A percentile compares a stretch with the other conserved stretches of the same genome.
Conservation (phyloP, 192 early-diverging fungal species). For the Backusella westeae region DNA sequence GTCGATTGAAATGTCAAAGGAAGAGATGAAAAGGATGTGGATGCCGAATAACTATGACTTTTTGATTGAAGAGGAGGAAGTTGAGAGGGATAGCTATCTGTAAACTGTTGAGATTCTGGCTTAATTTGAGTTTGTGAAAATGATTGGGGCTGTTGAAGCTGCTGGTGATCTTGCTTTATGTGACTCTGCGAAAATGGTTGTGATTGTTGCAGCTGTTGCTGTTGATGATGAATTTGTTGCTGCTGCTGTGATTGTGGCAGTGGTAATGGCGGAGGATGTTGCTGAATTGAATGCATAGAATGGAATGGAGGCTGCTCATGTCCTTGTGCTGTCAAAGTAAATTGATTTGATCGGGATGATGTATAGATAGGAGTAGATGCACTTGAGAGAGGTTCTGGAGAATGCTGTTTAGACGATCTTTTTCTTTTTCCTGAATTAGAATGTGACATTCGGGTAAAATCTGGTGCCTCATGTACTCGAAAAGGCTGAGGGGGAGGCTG, state of each 20-base stretch:
- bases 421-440: constrained; percentile 26
- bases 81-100: constrained; percentile 18
- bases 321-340: neutral
- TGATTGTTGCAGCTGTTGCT: neutral
- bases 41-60: neutral
- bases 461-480: neutral
- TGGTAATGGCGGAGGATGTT: neutral
- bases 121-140: neutral
- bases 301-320: neutral
- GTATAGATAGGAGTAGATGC: constrained; percentile 17
- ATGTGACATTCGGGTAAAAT: constrained; percentile 10
- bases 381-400: constrained; percentile 12
- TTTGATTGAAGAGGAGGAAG: constrained; percentile 26
- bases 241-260: neutral
- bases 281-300: neutral
- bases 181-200: neutral
- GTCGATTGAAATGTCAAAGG: constrained; percentile 1
- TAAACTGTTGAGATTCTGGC: neutral
- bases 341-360: constrained; percentile 1
- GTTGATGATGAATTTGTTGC: neutral
- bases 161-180: neutral
- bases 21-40: constrained; percentile 1
- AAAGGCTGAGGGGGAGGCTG: neutral
- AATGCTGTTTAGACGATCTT: neutral
- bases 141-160: neutral